Conservation (phyloP, 2,329 filamentous ascomycete genomes). For the Endocalyx cinctus region DNA sequence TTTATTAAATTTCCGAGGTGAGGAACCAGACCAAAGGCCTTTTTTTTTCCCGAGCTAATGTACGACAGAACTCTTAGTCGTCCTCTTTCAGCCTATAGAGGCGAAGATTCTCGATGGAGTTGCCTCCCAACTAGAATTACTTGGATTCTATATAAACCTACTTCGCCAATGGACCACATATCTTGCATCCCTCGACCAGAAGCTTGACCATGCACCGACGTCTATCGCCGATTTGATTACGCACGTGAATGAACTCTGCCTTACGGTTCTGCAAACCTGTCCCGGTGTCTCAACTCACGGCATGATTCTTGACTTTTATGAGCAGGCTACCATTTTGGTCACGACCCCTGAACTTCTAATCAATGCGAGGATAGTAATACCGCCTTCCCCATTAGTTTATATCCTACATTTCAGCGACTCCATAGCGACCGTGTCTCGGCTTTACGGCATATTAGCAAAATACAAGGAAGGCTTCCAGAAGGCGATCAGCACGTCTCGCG, state of each 20-base stretch:
- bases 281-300: slow-evolving; percentile 42
- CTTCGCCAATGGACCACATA: slow-evolving; percentile 55
- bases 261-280: slow-evolving; percentile 55
- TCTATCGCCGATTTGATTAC: slow-evolving; percentile 38
- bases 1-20: slow-evolving; percentile 53
- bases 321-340: slow-evolving; percentile 53
- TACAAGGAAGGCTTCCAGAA: slow-evolving; percentile 74
- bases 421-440: slow-evolving; percentile 59
- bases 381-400: slow-evolving; percentile 65
- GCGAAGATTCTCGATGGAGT: slow-evolving; percentile 44
- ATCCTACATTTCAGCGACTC: slow-evolving; percentile 63
- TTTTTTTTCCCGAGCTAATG: no score
- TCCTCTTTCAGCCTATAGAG: slow-evolving; percentile 50
- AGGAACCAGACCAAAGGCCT: slow-evolving; percentile 7
- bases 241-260: slow-evolving; percentile 51
- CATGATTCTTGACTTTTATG: slow-evolving; percentile 66
- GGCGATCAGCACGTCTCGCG: slow-evolving; percentile 19
- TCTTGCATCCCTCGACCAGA: slow-evolving; percentile 35
- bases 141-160: slow-evolving; percentile 63
- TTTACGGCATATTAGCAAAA: slow-evolving; percentile 63
- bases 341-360: slow-evolving; percentile 45
- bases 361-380: slow-evolving; percentile 62
- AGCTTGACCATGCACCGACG: slow-evolving; percentile 31
- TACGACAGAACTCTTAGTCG: slow-evolving; percentile 43
- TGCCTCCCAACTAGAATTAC: slow-evolving; percentile 52